These are phyloP conservation scores for Talaromyces sp. DNA, from an alignment of 2,329 filamentous ascomycete genomes.

Conservation along the genomic window DNA sequence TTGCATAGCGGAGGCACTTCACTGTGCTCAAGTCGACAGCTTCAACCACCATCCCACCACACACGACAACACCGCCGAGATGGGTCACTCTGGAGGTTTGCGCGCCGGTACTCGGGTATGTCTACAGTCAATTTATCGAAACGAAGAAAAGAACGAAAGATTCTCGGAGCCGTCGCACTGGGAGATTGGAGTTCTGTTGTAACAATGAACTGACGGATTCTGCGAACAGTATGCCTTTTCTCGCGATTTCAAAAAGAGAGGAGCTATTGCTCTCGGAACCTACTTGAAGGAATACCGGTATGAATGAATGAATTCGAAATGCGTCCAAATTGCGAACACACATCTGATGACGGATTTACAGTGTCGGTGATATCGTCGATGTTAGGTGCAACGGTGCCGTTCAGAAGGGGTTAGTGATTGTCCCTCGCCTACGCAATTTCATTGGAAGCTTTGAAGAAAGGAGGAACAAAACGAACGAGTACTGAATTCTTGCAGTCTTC, in stretches of 20 bases:
- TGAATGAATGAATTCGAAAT: conserved; percentile 30
- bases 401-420: conserved; percentile 80
- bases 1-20: conserved; percentile 28
- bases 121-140: background rate
- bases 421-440: conserved; percentile 17
- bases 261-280: conserved; percentile 87
- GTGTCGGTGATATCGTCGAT: conserved; percentile 97
- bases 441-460: background rate
- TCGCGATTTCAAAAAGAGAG: conserved; percentile 91
- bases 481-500: conserved; percentile 64
- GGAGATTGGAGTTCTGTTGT: background rate
- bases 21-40: conserved; percentile 35
- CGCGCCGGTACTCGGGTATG: conserved; percentile 79
- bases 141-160: no score
- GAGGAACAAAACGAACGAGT: background rate
- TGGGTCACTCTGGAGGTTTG: conserved; percentile 86
- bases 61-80: conserved; percentile 57
- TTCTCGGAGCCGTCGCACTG: background rate
- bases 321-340: conserved; percentile 19
- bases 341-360: conserved; percentile 49
- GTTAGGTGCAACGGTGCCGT: conserved; percentile 98
- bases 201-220: conserved; percentile 32
- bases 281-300: conserved; percentile 94
- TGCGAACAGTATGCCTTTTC: conserved; percentile 77
- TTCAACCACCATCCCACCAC: conserved; percentile 34